phyloP scores from a whole-genome alignment of 2,329 filamentous ascomycete genomes.

The Trichophyton schoenleinii region DNA sequence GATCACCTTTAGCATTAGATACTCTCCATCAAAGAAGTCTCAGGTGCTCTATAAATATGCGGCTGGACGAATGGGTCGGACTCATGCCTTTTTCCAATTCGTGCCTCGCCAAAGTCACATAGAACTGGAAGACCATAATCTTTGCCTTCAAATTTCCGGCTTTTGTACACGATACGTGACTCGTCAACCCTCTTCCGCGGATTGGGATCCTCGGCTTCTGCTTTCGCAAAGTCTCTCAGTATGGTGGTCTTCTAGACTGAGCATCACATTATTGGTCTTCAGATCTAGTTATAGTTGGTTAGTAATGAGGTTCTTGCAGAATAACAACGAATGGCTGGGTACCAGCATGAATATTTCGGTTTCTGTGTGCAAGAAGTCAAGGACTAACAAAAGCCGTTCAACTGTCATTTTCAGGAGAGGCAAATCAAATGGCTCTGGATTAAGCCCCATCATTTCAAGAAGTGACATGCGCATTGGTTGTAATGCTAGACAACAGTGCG shows the following conservation, averaged over 20 bases:
- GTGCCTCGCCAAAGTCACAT: conserved; percentile 21
- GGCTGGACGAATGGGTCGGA: conserved; percentile 17
- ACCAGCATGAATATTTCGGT: conserved; percentile 20
- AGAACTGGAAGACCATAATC: conserved; percentile 15
- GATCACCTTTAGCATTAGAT: not conserved
- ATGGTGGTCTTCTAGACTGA: conserved; percentile 20
- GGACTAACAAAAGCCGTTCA: conserved; percentile 15
- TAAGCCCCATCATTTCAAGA: not conserved
- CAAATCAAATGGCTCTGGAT: conserved; percentile 11
- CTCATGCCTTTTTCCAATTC: conserved; percentile 14
- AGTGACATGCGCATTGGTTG: not conserved
- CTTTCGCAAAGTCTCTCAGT: conserved; percentile 19
- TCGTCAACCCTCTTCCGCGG: conserved; percentile 17
- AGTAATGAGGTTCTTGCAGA: not conserved
- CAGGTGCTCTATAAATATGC: conserved; percentile 17
- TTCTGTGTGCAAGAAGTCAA: conserved; percentile 23
- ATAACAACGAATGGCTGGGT: not conserved
- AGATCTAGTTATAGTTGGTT: conserved; percentile 17
- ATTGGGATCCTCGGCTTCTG: conserved; percentile 19
- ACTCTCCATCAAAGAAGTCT: conserved; percentile 14
- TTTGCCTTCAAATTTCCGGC: conserved; percentile 6
- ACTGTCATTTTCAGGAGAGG: conserved; percentile 16
- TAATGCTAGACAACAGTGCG: not conserved
- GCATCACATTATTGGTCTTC: conserved; percentile 22
- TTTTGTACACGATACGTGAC: conserved; percentile 20